phyloP scores from a whole-genome alignment of 768 basidiomycete species.

The Lentinus brumalis region DNA sequence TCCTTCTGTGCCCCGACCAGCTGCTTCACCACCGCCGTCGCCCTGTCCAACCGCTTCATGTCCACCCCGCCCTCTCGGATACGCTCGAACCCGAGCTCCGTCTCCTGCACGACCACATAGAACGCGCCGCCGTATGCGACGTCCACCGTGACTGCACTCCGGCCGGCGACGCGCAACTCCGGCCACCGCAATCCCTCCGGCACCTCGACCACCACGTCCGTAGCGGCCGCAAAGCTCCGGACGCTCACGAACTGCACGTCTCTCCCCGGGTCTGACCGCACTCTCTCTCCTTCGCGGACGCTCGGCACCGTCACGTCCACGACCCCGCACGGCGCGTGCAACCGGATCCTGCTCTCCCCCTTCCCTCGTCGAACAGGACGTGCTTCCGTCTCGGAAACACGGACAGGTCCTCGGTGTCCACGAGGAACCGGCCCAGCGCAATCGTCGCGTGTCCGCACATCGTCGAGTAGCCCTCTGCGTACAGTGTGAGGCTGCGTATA shows the following conservation, averaged over 20 bases:
- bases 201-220: conserved; percentile 32
- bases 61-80: conserved; percentile 20
- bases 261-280: conserved; percentile 32
- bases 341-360: conserved; percentile 26
- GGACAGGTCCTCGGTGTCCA: conserved; percentile 37
- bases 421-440: conserved; percentile 41
- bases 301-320: conserved; percentile 36
- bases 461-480: conserved; percentile 43
- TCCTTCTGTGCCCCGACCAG: conserved; percentile 24
- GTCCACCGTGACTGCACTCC: conserved; percentile 31
- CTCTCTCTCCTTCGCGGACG: conserved; percentile 7
- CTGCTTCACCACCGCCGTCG: conserved; percentile 33
- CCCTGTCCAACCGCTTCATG: conserved; percentile 28
- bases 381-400: conserved; percentile 34
- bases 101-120: conserved; percentile 39
- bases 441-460: conserved; percentile 47
- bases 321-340: conserved; percentile 44
- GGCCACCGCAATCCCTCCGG: conserved; percentile 32
- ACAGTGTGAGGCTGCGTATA: neutral
- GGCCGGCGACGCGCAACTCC: conserved; percentile 18
- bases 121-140: conserved; percentile 43
- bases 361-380: conserved; percentile 25
- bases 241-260: conserved; percentile 39
- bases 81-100: conserved; percentile 37
- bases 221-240: conserved; percentile 36